Evolutionary conservation across 1,284 basidiomycete genomes (phyloP), one percentile per base, ranked within the genome.

Genomic region (Fomitopsis pinicola): DNA sequence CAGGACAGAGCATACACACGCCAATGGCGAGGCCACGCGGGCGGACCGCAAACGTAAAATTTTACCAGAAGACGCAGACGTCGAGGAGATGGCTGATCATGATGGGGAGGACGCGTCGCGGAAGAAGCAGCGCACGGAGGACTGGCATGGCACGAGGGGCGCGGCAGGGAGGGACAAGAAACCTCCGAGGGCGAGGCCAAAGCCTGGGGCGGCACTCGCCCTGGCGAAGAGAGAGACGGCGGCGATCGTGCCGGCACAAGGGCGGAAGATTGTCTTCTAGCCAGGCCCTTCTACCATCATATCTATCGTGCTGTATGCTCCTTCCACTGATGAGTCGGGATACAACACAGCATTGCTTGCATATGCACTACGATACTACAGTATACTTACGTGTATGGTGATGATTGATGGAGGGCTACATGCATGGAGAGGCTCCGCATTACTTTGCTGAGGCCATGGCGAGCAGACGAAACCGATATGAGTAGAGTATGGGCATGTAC

Each of bases 151-250:
- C 33, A 36, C 56, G 42, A 44, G 46, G 55, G 48, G 58, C 40
- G 55, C 61, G 48, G 35, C 35, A 22, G 52, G 52, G 3, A 56
- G 60, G 46, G 61, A 38, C 57, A 61, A 65, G 42, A 66, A 66
- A 63, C 59, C 55, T 15, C 57, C 61, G 19, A 67, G 67, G 52
- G 55, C 63, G 60, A 82, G 95, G 59, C 82, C 88, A 7, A 89
- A 85, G 72, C 95, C 96, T 28, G 96, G 96, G 59, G 96, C 95
- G 5, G 95, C 94, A 5, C 82, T 98, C 26, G 95, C 95, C 0
- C 83, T 86, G 62, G 96, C 97, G 19, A 89, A 91, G 72, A 84
- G 96, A 59, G 92, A 94, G 74, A 90, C 88, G 62, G 87, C 87
- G 19, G 92, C 88, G 1, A 97, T 98, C 68, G 82, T 97, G 6